Evolutionary conservation across 495 filamentous ascomycete species (phyloP).

Genomic region (Chaetomium fimeti): DNA sequence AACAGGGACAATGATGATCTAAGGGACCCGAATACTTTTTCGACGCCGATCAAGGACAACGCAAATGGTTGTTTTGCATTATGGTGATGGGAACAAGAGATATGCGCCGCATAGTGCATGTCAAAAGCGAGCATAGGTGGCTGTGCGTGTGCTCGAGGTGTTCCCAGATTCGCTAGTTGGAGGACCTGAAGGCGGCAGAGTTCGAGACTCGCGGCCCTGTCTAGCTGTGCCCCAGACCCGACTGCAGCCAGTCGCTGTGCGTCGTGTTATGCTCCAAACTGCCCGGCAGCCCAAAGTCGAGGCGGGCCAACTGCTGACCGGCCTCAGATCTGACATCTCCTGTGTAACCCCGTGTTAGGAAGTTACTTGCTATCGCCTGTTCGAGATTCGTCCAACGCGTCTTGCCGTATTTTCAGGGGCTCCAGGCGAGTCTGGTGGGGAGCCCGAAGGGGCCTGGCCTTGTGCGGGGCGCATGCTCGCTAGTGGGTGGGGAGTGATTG

Average conservation of each 20-base stretch:
- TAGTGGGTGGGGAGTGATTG: slow-evolving; percentile 1
- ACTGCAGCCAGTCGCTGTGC: not conserved
- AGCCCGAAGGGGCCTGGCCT: slow-evolving; percentile 9
- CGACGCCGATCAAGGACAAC: not conserved
- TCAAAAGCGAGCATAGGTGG: not conserved
- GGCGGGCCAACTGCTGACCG: not conserved
- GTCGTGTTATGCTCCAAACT: not conserved
- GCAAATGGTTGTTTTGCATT: not conserved
- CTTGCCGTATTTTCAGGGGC: slow-evolving; percentile 2
- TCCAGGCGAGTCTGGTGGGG: slow-evolving; percentile 8
- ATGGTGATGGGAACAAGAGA: not conserved
- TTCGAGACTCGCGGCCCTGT: not conserved
- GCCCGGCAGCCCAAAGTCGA: not conserved
- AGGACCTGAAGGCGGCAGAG: slow-evolving; percentile 1
- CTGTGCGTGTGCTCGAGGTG: not conserved
- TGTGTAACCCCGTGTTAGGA: not conserved
- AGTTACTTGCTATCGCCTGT: no score
- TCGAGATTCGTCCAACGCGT: no score
- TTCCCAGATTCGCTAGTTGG: not conserved
- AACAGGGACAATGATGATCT: not conserved
- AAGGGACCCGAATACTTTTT: slow-evolving; percentile 1
- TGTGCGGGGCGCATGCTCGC: not conserved
- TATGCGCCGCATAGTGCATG: not conserved
- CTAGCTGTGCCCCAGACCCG: not conserved
- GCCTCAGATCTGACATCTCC: not conserved